These are phyloP conservation scores for Hermanozyma aechmeae DNA, from an alignment of 805 yeast genomes.

Conservation along the genomic window DNA sequence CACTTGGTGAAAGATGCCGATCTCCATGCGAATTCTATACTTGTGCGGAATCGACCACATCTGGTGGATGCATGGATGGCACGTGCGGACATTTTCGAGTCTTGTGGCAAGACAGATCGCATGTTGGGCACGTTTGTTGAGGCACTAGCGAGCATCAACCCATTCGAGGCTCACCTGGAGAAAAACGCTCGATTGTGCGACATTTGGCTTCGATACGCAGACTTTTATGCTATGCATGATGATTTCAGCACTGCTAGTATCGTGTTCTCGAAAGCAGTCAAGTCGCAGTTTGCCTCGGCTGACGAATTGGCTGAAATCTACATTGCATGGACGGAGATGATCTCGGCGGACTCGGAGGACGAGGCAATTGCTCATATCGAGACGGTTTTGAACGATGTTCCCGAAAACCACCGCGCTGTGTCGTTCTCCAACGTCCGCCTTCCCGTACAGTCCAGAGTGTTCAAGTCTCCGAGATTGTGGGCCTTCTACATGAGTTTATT, in stretches of 20 bases:
- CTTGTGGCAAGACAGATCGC: slow-evolving; percentile 13
- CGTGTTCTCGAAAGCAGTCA: slow-evolving; percentile 54
- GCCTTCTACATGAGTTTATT: slow-evolving; percentile 59
- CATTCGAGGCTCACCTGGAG: slow-evolving; percentile 28
- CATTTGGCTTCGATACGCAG: slow-evolving; percentile 67
- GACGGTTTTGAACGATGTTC: slow-evolving; percentile 15
- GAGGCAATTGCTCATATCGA: slow-evolving; percentile 26
- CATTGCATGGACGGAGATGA: slow-evolving; percentile 68
- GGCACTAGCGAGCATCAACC: slow-evolving; percentile 61
- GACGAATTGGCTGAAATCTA: slow-evolving; percentile 64
- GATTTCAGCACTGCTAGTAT: slow-evolving; percentile 54
- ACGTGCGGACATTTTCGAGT: slow-evolving; percentile 40
- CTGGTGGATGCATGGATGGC: slow-evolving; percentile 65
- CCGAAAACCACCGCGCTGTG: not conserved
- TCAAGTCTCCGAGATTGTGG: slow-evolving; percentile 64
- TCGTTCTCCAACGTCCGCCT: slow-evolving; percentile 25
- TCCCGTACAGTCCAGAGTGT: slow-evolving; percentile 50
- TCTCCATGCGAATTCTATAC: too few species aligned
- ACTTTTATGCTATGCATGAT: slow-evolving; percentile 44
- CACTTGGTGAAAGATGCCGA: too few species aligned
- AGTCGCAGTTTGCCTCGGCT: slow-evolving; percentile 56
- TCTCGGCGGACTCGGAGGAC: slow-evolving; percentile 39
- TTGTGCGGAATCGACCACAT: too few species aligned
- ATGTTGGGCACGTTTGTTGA: slow-evolving; percentile 45
- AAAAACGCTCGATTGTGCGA: slow-evolving; percentile 33